Conservation (phyloP, 116 monocot species). For the Posidonia oceanica region DNA sequence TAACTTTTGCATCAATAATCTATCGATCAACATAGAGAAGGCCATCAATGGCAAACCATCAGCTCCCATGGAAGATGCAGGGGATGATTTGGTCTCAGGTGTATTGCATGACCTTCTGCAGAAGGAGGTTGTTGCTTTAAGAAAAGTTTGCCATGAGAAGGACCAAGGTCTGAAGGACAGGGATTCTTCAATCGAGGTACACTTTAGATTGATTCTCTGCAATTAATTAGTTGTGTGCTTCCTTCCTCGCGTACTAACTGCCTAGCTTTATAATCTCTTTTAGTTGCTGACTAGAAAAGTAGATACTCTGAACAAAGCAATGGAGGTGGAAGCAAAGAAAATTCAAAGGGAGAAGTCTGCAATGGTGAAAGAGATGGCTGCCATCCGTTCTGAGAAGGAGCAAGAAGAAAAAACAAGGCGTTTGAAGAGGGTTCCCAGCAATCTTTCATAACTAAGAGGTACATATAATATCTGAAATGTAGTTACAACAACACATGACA, state of each 20-base stretch:
- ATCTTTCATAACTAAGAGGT: slow-evolving; percentile 9
- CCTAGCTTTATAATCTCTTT: slow-evolving; percentile 3
- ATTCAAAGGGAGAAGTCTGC: slow-evolving; percentile 56
- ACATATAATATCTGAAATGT: background rate
- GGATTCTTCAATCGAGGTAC: slow-evolving; percentile 72
- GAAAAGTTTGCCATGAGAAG: slow-evolving; percentile 70
- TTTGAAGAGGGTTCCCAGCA: slow-evolving; percentile 16
- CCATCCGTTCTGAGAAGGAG: slow-evolving; percentile 51
- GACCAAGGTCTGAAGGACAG: slow-evolving; percentile 73
- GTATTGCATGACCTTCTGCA: slow-evolving; percentile 72
- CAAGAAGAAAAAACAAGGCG: slow-evolving; percentile 47
- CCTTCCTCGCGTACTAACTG: background rate
- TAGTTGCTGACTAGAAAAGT: slow-evolving; percentile 77
- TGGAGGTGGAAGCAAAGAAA: slow-evolving; percentile 82
- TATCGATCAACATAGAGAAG: slow-evolving; percentile 8
- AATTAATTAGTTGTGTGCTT: background rate
- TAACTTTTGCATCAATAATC: slow-evolving; percentile 12
- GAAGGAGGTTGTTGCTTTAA: slow-evolving; percentile 71
- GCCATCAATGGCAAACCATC: slow-evolving; percentile 7
- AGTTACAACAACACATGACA: background rate
- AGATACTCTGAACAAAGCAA: slow-evolving; percentile 64
- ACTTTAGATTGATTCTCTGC: background rate
- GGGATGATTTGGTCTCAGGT: slow-evolving; percentile 52
- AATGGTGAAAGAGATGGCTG: slow-evolving; percentile 54
- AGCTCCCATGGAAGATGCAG: background rate